Evolutionary conservation across 2,329 filamentous ascomycete genomes (phyloP).

Genomic region (Achaetomium macrosporum): DNA sequence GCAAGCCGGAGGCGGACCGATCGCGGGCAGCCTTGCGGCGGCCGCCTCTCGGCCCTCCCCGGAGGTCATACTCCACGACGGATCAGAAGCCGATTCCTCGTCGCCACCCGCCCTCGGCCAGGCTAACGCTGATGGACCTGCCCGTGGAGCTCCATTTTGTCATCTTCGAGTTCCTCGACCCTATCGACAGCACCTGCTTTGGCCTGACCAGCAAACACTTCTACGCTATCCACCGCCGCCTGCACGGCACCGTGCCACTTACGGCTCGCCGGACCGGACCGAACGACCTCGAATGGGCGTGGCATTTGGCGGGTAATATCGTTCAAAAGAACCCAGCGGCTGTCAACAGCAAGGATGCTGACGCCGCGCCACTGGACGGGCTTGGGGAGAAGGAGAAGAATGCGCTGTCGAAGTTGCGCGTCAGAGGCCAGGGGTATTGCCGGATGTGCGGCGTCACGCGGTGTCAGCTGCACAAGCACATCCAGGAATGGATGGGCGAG

Average conservation of each 20-base stretch:
- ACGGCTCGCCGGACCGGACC: constrained; percentile 52
- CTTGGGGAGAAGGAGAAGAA: constrained; percentile 19
- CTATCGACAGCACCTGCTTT: constrained; percentile 58
- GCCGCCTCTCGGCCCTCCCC: constrained; percentile 40
- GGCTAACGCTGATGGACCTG: constrained; percentile 45
- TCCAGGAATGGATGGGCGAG: constrained; percentile 53
- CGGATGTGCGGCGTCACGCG: constrained; percentile 55
- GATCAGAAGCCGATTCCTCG: constrained; percentile 51
- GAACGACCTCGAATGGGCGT: constrained; percentile 59
- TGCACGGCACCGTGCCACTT: constrained; percentile 52
- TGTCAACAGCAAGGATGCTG: not conserved
- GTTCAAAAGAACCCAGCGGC: constrained; percentile 27
- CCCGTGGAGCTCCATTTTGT: constrained; percentile 55
- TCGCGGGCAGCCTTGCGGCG: constrained; percentile 18
- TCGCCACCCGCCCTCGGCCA: constrained; percentile 42
- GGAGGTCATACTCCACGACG: constrained; percentile 55
- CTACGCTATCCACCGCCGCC: constrained; percentile 52
- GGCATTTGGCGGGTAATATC: constrained; percentile 49
- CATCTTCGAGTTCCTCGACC: constrained; percentile 58
- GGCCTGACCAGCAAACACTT: constrained; percentile 53
- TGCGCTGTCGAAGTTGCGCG: constrained; percentile 42
- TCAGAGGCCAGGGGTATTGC: constrained; percentile 56
- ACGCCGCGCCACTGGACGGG: not conserved
- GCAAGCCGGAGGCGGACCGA: constrained; percentile 6
- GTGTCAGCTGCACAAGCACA: constrained; percentile 58